Percentiles rank a stretch among this genome's conserved stretches.
phyloP scores from a whole-genome alignment of 768 basidiomycete genomes.

The Tricholoma matsutake region DNA sequence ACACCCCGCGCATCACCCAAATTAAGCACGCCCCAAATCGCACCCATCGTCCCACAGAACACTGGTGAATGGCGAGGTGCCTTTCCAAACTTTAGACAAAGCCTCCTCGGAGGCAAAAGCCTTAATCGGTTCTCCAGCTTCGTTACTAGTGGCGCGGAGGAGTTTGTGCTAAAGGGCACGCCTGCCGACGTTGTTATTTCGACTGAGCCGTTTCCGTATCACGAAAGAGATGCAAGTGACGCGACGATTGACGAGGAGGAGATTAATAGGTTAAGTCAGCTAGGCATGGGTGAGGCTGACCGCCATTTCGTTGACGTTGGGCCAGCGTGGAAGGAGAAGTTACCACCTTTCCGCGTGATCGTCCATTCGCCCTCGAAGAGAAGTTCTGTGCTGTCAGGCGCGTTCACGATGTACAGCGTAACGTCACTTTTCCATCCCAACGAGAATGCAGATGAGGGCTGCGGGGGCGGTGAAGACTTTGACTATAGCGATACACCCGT shows the following conservation, averaged over 20 bases:
- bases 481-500: conserved; percentile 20
- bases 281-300: conserved; percentile 57
- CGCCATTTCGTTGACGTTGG: conserved; percentile 69
- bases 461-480: conserved; percentile 10
- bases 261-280: conserved; percentile 31
- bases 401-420: conserved; percentile 73
- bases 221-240: conserved; percentile 29
- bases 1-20: conserved; percentile 50
- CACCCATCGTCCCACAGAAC: conserved; percentile 55
- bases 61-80: conserved; percentile 63
- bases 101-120: conserved; percentile 72
- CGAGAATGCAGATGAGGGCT: conserved; percentile 13
- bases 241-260: conserved; percentile 42
- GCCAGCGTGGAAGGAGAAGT: conserved; percentile 69
- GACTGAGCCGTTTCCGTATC: conserved; percentile 13
- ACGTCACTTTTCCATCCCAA: conserved; percentile 62
- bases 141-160: conserved; percentile 83
- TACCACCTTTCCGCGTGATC: conserved; percentile 68
- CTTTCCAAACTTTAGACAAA: conserved; percentile 68
- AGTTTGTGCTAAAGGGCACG: conserved; percentile 72
- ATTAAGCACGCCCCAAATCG: conserved; percentile 28
- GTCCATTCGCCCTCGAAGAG: conserved; percentile 83
- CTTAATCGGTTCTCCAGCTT: conserved; percentile 85
- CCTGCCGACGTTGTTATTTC: conserved; percentile 29
- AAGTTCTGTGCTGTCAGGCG: conserved; percentile 59